Base-by-base conservation (phyloP, 345 rosid genomes). In the Citrus sp. region DNA sequence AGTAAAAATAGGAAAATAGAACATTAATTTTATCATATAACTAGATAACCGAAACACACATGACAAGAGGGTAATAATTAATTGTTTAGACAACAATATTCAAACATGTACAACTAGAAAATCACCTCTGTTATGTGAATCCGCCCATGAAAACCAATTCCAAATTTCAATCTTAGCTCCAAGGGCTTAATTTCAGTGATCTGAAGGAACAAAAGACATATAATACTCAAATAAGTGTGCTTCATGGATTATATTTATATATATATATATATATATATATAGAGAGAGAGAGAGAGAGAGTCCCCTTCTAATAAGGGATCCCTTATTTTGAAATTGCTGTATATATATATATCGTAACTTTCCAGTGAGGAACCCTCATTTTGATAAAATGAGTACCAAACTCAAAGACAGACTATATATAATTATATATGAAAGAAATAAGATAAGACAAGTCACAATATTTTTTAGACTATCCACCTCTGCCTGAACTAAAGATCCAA, bases 111-210 rank as follows among this genome's bases (percentile, higher is more conserved):
- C 58, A 73, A 63, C 80, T 3, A 64, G 67, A 28, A 66, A 78
- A 67, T 86, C 82, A 94, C 99, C 97, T 94, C 99, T 7, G 98
- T 96, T 84, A 94, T 86, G 75, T 92, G 97, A 81, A 94, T 82
- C 80, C 98, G 87, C 78, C 99, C 99, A 10, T 77, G 90, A 70
- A 89, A 88, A 80, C 90, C 92, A 83, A 85, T 85, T 69, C 97
- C 97, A 77, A 96, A 93, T 85, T 96, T 94, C 82, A 92, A 78
- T 83, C 93, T 88, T 80, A 94, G 79, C 83, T 96, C 98, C 74
- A 94, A 85, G 70, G 97, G 89, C 87, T 86, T 96, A 72, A 90
- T 89, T 82, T 92, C 97, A 77, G 97, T 96, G 85, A 96, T 88
- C 98, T 94, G 88, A 22, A 77, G 81, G 82, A 71, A 79, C 37